A percentile compares a stretch with the other conserved stretches of the same genome.
These are phyloP conservation scores for Astrothelium subdiscretum DNA, from an alignment of 495 filamentous ascomycete species.

Conservation along the genomic window DNA sequence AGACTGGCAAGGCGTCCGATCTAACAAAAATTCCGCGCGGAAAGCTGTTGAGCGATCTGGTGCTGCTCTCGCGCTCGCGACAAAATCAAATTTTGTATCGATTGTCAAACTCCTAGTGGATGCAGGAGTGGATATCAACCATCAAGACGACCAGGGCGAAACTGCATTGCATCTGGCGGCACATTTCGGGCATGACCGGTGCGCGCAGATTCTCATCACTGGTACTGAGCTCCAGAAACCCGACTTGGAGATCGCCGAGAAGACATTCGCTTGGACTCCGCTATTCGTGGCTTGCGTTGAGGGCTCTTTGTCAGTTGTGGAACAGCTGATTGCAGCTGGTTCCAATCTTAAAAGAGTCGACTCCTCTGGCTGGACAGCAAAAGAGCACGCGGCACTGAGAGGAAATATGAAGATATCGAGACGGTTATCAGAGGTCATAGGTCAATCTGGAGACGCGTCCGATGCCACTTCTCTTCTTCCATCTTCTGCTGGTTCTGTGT, in stretches of 20 bases:
- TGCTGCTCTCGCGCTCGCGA: constrained; percentile 75
- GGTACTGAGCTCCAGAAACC: constrained; percentile 58
- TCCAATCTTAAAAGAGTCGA: constrained; percentile 62
- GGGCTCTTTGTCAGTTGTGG: constrained; percentile 57
- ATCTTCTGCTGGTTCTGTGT: constrained; percentile 10
- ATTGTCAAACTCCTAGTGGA: constrained; percentile 83
- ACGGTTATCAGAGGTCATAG: constrained; percentile 45
- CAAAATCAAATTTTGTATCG: constrained; percentile 66
- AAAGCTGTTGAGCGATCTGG: constrained; percentile 73
- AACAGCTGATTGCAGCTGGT: constrained; percentile 61
- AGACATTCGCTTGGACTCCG: constrained; percentile 85
- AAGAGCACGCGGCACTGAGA: constrained; percentile 81
- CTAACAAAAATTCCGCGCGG: constrained; percentile 48
- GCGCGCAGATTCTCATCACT: constrained; percentile 60
- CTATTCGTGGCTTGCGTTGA: constrained; percentile 87
- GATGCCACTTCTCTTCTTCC: neutral
- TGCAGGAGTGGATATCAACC: constrained; percentile 86
- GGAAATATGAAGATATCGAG: constrained; percentile 74
- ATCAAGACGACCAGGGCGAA: constrained; percentile 87
- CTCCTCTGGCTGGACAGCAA: constrained; percentile 86
- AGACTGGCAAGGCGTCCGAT: constrained; percentile 49
- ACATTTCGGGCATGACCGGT: constrained; percentile 71
- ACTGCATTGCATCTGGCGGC: constrained; percentile 88
- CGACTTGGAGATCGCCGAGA: constrained; percentile 67
- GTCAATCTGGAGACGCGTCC: constrained; percentile 30